These are phyloP conservation scores for Musa schizocarpa DNA, from an alignment of 176 grass and related monocot genomes.

Conservation along the genomic window DNA sequence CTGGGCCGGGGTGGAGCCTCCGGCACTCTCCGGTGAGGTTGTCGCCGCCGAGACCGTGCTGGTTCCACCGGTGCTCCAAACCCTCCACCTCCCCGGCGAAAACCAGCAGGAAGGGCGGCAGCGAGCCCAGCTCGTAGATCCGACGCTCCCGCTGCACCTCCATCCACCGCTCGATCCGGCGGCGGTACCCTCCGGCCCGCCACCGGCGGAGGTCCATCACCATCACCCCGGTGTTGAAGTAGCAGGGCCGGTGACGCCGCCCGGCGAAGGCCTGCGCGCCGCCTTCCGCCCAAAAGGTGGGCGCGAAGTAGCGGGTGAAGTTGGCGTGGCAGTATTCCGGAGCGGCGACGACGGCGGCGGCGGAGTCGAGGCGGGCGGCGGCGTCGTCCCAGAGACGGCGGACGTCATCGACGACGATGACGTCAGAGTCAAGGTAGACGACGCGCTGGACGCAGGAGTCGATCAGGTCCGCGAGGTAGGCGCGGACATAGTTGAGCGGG, in stretches of 20 bases:
- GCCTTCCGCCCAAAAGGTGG: conserved; percentile 56
- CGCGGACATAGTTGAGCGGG: conserved; percentile 74
- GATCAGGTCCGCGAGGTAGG: conserved; percentile 68
- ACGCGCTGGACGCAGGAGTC: conserved; percentile 53
- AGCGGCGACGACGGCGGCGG: conserved; percentile 70
- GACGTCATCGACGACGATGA: conserved; percentile 72
- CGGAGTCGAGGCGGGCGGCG: conserved; percentile 73
- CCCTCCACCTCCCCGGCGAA: conserved; percentile 75
- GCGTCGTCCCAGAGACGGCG: conserved; percentile 53
- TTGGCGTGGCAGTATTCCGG: conserved; percentile 98
- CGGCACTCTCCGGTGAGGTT: conserved; percentile 64
- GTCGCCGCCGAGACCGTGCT: conserved; percentile 73
- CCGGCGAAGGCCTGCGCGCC: conserved; percentile 40
- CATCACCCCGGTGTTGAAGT: conserved; percentile 99
- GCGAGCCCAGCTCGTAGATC: conserved; percentile 69
- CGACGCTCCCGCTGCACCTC: conserved; percentile 52
- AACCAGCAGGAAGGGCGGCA: conserved; percentile 59
- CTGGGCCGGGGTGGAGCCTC: conserved; percentile 50
- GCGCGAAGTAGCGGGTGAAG: conserved; percentile 85
- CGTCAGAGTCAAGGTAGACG: conserved; percentile 93
- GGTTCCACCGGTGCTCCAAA: conserved; percentile 63
- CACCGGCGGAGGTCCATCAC: conserved; percentile 68
- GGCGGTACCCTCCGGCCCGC: conserved; percentile 17
- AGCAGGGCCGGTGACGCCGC: conserved; percentile 55
- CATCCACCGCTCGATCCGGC: conserved; percentile 63